Conservation (phyloP, 495 filamentous ascomycete species). For the Neurospora sp. region DNA sequence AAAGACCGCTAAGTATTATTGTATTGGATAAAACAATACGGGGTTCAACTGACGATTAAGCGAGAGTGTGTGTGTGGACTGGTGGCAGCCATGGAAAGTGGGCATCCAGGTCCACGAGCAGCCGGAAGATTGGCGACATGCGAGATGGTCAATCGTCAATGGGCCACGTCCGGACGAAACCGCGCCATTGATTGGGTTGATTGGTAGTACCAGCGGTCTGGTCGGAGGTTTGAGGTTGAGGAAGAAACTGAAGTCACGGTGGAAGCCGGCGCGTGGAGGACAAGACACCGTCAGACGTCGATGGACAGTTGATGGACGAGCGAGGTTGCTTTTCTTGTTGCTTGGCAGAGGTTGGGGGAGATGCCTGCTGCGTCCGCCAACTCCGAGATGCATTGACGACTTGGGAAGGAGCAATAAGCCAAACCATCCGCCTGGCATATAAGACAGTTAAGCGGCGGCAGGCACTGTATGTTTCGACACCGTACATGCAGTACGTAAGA, state of each 20-base stretch:
- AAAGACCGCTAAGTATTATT: no score
- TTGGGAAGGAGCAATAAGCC: background rate
- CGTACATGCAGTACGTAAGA: background rate
- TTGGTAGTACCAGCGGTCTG: background rate
- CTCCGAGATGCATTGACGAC: background rate
- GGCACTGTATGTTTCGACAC: background rate
- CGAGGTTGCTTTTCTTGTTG: background rate
- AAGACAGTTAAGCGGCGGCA: background rate
- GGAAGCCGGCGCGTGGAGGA: background rate
- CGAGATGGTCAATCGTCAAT: background rate
- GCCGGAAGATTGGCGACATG: background rate
- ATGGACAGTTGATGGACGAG: background rate
- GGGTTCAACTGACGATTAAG: background rate
- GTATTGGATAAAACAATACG: no score
- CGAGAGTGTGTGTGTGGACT: background rate
- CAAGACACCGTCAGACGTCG: background rate
- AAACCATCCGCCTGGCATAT: background rate
- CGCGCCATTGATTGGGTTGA: background rate
- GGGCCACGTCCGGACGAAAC: background rate
- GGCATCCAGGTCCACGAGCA: background rate
- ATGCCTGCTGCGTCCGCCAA: background rate
- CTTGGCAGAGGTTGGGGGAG: background rate
- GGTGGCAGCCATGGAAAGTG: background rate
- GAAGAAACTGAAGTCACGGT: background rate
- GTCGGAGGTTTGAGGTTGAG: background rate